A percentile compares a stretch with the other conserved stretches of the same genome.
Conservation (phyloP, 106 monocot species). For the Alisma plantagoaquatica region DNA sequence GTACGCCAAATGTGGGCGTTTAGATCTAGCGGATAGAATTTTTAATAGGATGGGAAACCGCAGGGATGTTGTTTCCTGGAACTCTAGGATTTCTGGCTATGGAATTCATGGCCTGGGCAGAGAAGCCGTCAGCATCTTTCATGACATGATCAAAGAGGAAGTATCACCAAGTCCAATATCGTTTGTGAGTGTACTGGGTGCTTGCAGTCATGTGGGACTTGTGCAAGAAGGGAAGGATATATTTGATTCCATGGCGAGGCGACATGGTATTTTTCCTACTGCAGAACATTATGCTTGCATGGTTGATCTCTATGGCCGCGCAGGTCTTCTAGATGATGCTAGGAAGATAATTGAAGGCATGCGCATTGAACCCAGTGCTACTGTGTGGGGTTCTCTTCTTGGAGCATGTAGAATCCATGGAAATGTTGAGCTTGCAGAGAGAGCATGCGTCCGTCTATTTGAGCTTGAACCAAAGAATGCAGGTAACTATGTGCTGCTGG, state of each 20-base stretch:
- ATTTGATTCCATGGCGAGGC: constrained; percentile 37
- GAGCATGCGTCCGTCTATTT: constrained; percentile 42
- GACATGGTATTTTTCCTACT: constrained; percentile 22
- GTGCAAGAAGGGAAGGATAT: constrained; percentile 38
- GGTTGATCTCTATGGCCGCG: constrained; percentile 65
- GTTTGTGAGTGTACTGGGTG: constrained; percentile 42
- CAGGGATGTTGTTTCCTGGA: constrained; percentile 71
- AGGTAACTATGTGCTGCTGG: constrained; percentile 62
- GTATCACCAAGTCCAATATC: constrained; percentile 33
- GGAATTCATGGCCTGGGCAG: constrained; percentile 41
- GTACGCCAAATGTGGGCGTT: constrained; percentile 49
- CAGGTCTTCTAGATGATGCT: constrained; percentile 48
- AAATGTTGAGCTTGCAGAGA: constrained; percentile 53
- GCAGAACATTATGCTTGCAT: constrained; percentile 60
- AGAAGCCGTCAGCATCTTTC: constrained; percentile 38
- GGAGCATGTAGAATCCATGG: constrained; percentile 56
- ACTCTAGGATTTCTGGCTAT: constrained; percentile 47
- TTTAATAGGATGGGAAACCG: constrained; percentile 23
- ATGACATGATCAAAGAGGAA: constrained; percentile 40
- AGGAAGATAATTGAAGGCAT: constrained; percentile 34
- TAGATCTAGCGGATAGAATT: constrained; percentile 25
- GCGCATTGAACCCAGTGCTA: constrained; percentile 52
- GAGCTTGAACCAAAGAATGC: constrained; percentile 54
- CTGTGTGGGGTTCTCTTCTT: constrained; percentile 60
- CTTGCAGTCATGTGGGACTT: constrained; percentile 57